phyloP scores from a whole-genome alignment of 495 filamentous ascomycete genomes.

The Aspergillus ostianus region DNA sequence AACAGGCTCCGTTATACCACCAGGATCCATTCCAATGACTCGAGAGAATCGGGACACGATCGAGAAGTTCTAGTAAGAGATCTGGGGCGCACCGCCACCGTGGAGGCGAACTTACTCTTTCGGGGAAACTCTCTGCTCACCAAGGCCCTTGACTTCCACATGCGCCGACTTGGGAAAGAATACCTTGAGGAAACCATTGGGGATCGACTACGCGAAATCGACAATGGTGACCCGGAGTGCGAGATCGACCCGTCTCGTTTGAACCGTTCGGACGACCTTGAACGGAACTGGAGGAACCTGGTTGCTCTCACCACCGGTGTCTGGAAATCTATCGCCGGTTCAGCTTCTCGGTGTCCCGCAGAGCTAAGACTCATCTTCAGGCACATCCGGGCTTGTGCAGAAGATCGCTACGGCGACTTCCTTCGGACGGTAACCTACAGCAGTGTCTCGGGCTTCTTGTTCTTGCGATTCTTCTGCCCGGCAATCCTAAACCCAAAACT shows the following conservation, averaged over 20 bases:
- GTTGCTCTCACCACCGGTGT: constrained; percentile 74
- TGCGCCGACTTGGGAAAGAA: constrained; percentile 90
- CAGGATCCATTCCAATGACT: constrained; percentile 77
- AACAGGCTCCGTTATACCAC: constrained; percentile 71
- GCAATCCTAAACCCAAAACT: constrained; percentile 95
- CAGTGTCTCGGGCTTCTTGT: constrained; percentile 94
- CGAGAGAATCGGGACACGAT: constrained; percentile 60
- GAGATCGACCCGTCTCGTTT: constrained; percentile 86
- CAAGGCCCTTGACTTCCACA: constrained; percentile 89
- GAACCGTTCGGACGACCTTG: constrained; percentile 67
- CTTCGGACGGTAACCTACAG: constrained; percentile 90
- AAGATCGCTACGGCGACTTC: constrained; percentile 96
- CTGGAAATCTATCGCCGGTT: constrained; percentile 78
- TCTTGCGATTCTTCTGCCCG: constrained; percentile 93
- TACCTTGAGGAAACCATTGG: constrained; percentile 86
- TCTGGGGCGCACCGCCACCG: constrained; percentile 53
- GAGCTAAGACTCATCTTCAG: constrained; percentile 87
- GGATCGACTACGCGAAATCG: constrained; percentile 84
- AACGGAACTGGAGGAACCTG: constrained; percentile 80
- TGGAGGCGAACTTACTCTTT: constrained; percentile 93
- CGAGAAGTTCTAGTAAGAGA: constrained; percentile 61
- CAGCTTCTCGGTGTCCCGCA: constrained; percentile 70
- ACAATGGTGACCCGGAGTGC: constrained; percentile 83
- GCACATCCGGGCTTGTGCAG: constrained; percentile 89
- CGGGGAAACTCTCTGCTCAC: constrained; percentile 93